These are phyloP conservation scores for Phytophthora quininea DNA, from an alignment of 352 stramenopile species.

Conservation along the genomic window DNA sequence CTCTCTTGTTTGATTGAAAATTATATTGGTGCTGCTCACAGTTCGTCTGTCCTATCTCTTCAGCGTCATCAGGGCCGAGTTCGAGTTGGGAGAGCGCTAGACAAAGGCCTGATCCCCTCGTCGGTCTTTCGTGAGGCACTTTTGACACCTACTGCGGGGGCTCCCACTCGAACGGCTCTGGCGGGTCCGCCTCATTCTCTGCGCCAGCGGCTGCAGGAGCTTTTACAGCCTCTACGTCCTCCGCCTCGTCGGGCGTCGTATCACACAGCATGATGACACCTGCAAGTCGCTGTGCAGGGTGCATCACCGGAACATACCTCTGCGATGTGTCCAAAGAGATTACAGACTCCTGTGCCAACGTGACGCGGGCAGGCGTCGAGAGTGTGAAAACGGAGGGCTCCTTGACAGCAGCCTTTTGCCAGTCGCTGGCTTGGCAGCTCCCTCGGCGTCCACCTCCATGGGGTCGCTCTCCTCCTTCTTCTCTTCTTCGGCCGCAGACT, in stretches of 20 bases:
- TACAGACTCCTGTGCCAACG: slow-evolving; percentile 89
- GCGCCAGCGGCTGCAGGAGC: slow-evolving; percentile 87
- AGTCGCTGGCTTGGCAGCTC: slow-evolving; percentile 40
- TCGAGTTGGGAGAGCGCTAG: slow-evolving; percentile 10
- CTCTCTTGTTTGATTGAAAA: slow-evolving; percentile 12
- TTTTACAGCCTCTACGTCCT: slow-evolving; percentile 95
- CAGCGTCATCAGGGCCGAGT: slow-evolving; percentile 11
- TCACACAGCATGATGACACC: slow-evolving; percentile 97
- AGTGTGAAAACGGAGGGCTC: slow-evolving; percentile 94
- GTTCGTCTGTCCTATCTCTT: slow-evolving; percentile 21
- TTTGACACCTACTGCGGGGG: slow-evolving; percentile 63
- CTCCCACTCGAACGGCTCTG: slow-evolving; percentile 97
- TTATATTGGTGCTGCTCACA: slow-evolving; percentile 37
- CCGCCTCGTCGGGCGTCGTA: slow-evolving; percentile 91
- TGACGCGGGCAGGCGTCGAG: slow-evolving; percentile 94
- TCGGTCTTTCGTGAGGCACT: slow-evolving; percentile 24
- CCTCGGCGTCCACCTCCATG: slow-evolving; percentile 81
- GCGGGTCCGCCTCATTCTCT: slow-evolving; percentile 94
- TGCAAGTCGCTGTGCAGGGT: slow-evolving; percentile 67
- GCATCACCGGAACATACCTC: slow-evolving; percentile 90
- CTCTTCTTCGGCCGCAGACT: slow-evolving; percentile 44
- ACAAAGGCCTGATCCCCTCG: slow-evolving; percentile 24
- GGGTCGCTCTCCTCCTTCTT: slow-evolving; percentile 54
- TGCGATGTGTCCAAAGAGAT: slow-evolving; percentile 93
- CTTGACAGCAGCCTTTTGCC: slow-evolving; percentile 75